Evolutionary conservation across 441 rosid species (phyloP).

Genomic region (Sinapis alba): DNA sequence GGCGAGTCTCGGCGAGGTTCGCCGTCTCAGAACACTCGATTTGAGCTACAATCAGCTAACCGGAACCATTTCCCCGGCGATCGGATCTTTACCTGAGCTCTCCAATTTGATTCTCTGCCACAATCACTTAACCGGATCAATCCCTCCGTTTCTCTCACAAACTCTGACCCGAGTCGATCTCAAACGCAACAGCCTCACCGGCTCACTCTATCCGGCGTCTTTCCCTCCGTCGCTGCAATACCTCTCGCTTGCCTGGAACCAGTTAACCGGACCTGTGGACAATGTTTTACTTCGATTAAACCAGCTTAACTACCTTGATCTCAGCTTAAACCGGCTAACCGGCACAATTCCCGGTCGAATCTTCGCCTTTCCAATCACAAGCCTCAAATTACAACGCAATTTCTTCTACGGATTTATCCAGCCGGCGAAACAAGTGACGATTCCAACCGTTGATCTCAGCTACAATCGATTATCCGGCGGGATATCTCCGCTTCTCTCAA

Average conservation of each 20-base stretch:
- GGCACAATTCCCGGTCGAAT: slow-evolving; percentile 68
- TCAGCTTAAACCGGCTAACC: slow-evolving; percentile 76
- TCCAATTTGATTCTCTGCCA: slow-evolving; percentile 77
- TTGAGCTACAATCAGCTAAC: slow-evolving; percentile 86
- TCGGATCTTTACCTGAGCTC: slow-evolving; percentile 69
- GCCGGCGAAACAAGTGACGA: slow-evolving; percentile 63
- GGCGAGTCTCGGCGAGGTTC: slow-evolving; percentile 55
- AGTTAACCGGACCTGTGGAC: slow-evolving; percentile 67
- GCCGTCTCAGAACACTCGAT: slow-evolving; percentile 73
- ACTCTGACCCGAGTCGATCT: slow-evolving; percentile 72
- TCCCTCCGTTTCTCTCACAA: slow-evolving; percentile 69
- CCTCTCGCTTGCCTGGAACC: slow-evolving; percentile 77
- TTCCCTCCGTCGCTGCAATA: slow-evolving; percentile 71
- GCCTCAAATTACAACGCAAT: slow-evolving; percentile 81
- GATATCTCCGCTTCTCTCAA: slow-evolving; percentile 76
- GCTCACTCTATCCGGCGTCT: slow-evolving; percentile 54
- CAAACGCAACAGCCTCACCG: slow-evolving; percentile 71
- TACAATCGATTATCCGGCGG: slow-evolving; percentile 73
- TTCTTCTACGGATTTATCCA: slow-evolving; percentile 62
- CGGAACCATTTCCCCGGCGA: slow-evolving; percentile 57
- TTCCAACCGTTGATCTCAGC: slow-evolving; percentile 78
- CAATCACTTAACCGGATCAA: slow-evolving; percentile 77
- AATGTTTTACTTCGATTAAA: slow-evolving; percentile 54
- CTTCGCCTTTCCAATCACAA: slow-evolving; percentile 69
- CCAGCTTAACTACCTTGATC: slow-evolving; percentile 71